phyloP scores from a whole-genome alignment of 345 rosid genomes.

The Syzygium oleosum region DNA sequence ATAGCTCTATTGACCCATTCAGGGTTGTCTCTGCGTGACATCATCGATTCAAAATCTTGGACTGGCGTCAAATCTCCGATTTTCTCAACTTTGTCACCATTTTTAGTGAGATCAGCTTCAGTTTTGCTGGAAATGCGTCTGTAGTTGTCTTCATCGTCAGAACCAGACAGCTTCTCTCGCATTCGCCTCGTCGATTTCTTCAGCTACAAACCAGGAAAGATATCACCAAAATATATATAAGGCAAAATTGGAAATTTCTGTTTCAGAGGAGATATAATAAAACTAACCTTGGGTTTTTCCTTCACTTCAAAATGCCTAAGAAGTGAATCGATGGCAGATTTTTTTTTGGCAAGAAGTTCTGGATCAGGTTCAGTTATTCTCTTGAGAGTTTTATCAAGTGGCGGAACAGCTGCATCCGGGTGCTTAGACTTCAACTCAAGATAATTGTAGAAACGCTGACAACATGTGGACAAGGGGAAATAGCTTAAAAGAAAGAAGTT shows the following conservation, averaged over 20 bases:
- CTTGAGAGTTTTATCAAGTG: slow-evolving; percentile 63
- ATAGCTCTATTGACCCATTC: slow-evolving; percentile 65
- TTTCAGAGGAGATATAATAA: not conserved
- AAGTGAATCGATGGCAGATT: slow-evolving; percentile 38
- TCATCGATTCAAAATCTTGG: slow-evolving; percentile 78
- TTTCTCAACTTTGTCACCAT: slow-evolving; percentile 13
- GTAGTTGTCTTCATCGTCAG: slow-evolving; percentile 37
- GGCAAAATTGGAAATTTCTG: not conserved
- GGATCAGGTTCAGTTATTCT: slow-evolving; percentile 60
- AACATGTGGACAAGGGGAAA: not conserved
- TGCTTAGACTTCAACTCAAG: slow-evolving; percentile 76
- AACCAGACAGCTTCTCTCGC: slow-evolving; percentile 58
- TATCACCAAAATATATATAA: not conserved
- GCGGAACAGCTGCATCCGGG: slow-evolving; percentile 69
- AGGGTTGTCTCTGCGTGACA: slow-evolving; percentile 68
- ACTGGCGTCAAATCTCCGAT: slow-evolving; percentile 60
- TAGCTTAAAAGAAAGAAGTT: not conserved
- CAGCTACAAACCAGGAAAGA: slow-evolving; percentile 31
- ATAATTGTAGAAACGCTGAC: slow-evolving; percentile 65
- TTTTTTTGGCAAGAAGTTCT: slow-evolving; percentile 42
- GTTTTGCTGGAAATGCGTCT: slow-evolving; percentile 14
- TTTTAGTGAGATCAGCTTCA: slow-evolving; percentile 11
- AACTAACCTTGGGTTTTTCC: slow-evolving; percentile 66
- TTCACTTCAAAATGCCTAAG: slow-evolving; percentile 54
- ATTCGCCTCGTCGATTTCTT: slow-evolving; percentile 45